Evolutionary conservation across 2,329 filamentous ascomycete species (phyloP).

Genomic region (Penicillium sp.): DNA sequence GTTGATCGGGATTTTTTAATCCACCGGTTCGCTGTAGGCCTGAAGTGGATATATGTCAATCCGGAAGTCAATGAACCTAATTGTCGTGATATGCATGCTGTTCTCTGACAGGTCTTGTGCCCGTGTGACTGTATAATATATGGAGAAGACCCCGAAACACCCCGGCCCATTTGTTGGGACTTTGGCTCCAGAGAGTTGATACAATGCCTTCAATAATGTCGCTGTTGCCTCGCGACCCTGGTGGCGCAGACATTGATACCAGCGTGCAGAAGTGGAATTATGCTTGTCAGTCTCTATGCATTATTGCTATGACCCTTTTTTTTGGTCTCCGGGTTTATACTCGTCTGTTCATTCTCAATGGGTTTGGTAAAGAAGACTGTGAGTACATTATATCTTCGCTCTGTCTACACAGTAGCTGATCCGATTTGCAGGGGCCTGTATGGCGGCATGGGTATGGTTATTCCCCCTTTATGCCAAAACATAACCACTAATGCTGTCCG

Average conservation of each 20-base stretch:
- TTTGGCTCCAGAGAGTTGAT: background rate
- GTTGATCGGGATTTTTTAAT: background rate
- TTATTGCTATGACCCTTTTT: conserved; percentile 30
- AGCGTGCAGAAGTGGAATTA: conserved; percentile 32
- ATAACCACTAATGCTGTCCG: background rate
- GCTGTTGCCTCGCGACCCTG: background rate
- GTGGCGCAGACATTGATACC: conserved; percentile 16
- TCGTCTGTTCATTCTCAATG: conserved; percentile 22
- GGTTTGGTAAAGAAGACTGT: conserved; percentile 10
- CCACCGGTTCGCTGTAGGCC: background rate
- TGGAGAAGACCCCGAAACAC: background rate
- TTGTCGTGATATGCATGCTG: background rate
- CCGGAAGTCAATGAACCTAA: background rate
- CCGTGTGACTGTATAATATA: background rate
- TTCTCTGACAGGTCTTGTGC: background rate
- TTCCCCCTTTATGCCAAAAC: background rate
- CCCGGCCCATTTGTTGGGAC: background rate
- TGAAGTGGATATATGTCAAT: background rate
- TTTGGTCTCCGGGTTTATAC: conserved; percentile 31
- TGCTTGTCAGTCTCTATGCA: conserved; percentile 33
- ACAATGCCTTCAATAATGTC: background rate
- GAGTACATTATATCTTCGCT: background rate
- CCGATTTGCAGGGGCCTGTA: background rate
- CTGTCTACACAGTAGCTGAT: background rate
- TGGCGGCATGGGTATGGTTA: background rate